phyloP scores from a whole-genome alignment of 768 basidiomycete genomes.

The Rhizopogon salebrosus region DNA sequence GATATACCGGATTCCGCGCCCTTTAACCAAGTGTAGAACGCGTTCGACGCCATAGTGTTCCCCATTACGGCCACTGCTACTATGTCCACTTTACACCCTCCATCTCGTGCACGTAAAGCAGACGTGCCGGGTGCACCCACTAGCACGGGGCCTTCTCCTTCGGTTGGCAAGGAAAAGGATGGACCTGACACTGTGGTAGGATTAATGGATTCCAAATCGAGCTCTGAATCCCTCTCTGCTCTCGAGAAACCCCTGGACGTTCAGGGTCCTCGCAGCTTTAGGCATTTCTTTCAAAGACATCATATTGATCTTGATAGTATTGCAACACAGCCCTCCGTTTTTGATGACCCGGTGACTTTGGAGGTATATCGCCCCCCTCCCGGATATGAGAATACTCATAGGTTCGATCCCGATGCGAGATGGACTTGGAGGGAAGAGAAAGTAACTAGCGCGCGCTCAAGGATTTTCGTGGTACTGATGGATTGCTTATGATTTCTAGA shows the following conservation, averaged over 20 bases:
- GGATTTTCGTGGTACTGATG: neutral
- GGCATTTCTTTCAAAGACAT: conserved; percentile 19
- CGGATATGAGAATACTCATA: conserved; percentile 54
- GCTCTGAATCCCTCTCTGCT: neutral
- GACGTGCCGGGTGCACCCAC: neutral
- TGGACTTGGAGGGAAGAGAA: conserved; percentile 72
- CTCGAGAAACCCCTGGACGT: conserved; percentile 5
- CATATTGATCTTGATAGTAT: conserved; percentile 42
- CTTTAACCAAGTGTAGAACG: neutral
- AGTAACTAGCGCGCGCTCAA: conserved; percentile 23
- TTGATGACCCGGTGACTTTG: conserved; percentile 48
- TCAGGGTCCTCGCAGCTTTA: conserved; percentile 20
- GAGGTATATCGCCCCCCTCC: conserved; percentile 49
- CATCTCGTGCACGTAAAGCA: neutral
- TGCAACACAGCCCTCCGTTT: conserved; percentile 59
- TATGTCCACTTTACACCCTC: conserved; percentile 4
- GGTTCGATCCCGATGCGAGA: conserved; percentile 60
- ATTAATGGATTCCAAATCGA: neutral
- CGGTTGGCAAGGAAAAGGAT: neutral
- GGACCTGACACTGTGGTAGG: neutral
- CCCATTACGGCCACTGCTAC: neutral
- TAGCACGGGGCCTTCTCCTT: neutral
- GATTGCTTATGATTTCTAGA: conserved; percentile 23
- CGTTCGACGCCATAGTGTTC: neutral
- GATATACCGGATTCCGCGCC: neutral